phyloP scores from a whole-genome alignment of 495 filamentous ascomycete genomes.

The Xylaria castorea region DNA sequence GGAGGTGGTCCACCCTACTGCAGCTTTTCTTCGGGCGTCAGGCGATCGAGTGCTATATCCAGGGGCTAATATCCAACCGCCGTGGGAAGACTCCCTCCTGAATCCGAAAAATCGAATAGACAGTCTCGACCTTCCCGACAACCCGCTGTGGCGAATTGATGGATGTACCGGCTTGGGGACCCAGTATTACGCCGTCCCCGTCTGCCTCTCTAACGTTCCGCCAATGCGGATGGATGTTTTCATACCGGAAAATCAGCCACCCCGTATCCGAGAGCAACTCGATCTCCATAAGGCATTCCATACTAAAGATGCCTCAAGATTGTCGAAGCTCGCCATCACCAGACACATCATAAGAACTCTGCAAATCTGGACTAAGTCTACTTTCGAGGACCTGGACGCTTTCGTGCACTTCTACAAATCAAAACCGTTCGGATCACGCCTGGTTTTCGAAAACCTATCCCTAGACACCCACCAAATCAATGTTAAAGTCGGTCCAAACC shows the following conservation, averaged over 20 bases:
- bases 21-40: constrained; percentile 45
- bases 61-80: constrained; percentile 8
- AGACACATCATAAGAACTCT: constrained; percentile 52
- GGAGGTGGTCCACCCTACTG: constrained; percentile 57
- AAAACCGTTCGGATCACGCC: constrained; percentile 55
- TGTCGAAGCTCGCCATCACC: constrained; percentile 51
- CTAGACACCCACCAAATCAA: constrained; percentile 46
- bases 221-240: constrained; percentile 59
- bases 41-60: constrained; percentile 5
- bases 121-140: constrained; percentile 49
- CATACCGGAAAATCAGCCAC: constrained; percentile 49
- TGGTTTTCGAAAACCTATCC: constrained; percentile 52
- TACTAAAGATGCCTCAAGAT: constrained; percentile 50
- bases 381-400: constrained; percentile 33
- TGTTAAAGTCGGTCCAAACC: constrained; percentile 48
- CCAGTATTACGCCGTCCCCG: constrained; percentile 54
- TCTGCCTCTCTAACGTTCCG: constrained; percentile 47
- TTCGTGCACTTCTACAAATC: constrained; percentile 42
- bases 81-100: constrained; percentile 50
- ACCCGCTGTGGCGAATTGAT: constrained; percentile 55
- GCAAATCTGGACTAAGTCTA: constrained; percentile 46
- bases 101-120: constrained; percentile 61
- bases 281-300: constrained; percentile 54
- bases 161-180: constrained; percentile 58
- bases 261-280: constrained; percentile 49